Conservation (phyloP, 2,329 filamentous ascomycete genomes). For the Aspergillus persii region DNA sequence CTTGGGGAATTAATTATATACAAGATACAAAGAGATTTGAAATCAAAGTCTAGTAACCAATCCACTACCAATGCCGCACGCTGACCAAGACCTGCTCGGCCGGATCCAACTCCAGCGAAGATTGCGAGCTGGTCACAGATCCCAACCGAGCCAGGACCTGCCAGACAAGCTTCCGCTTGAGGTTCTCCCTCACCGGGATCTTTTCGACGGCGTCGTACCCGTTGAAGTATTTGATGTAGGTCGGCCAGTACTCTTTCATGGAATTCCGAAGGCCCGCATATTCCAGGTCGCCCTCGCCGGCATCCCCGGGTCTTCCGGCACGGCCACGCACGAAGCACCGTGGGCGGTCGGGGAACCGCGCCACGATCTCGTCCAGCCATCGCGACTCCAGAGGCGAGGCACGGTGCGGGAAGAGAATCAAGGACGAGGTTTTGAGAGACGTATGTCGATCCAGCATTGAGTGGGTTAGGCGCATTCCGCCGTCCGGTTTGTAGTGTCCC, state of each 20-base stretch:
- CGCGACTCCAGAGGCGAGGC: constrained; percentile 75
- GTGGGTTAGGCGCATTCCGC: constrained; percentile 29
- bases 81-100: constrained; percentile 53
- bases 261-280: constrained; percentile 26
- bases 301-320: constrained; percentile 5
- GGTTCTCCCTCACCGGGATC: constrained; percentile 77
- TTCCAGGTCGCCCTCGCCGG: constrained; percentile 19
- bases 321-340: constrained; percentile 4
- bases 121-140: constrained; percentile 53
- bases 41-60: neutral
- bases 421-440: constrained; percentile 52
- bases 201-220: constrained; percentile 81
- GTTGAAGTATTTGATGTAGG: constrained; percentile 82
- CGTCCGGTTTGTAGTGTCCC: constrained; percentile 25
- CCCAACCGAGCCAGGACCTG: constrained; percentile 62
- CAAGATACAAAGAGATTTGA: neutral
- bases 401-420: constrained; percentile 75
- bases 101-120: constrained; percentile 29
- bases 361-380: constrained; percentile 56
- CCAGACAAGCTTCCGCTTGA: constrained; percentile 71
- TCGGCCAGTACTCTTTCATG: constrained; percentile 66
- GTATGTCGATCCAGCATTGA: constrained; percentile 35
- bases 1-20: too few species aligned
- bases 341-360: constrained; percentile 34
- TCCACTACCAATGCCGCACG: constrained; percentile 64